Conservation (phyloP, 164 flowering plant genomes). For the Akebia trifoliata region DNA sequence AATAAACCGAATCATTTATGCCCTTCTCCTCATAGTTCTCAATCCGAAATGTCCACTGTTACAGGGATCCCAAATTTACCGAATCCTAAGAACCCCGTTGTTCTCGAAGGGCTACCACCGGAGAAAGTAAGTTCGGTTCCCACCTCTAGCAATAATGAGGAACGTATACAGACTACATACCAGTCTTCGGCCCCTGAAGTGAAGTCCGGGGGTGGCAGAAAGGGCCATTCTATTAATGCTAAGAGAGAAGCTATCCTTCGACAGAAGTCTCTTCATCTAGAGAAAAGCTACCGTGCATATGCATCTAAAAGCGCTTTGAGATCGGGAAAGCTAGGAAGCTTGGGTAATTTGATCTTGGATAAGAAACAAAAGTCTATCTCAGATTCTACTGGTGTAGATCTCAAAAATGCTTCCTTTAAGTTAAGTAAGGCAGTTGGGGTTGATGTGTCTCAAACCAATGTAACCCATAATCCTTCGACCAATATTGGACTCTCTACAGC, state of each 20-base stretch:
- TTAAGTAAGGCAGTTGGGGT: constrained; percentile 37
- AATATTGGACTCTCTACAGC: constrained; percentile 27
- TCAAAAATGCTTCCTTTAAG: constrained; percentile 47
- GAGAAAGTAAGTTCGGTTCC: constrained; percentile 40
- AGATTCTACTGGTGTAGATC: constrained; percentile 39
- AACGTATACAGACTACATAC: constrained; percentile 17
- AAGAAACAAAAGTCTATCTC: constrained; percentile 64
- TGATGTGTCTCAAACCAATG: constrained; percentile 34
- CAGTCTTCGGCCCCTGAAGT: constrained; percentile 40
- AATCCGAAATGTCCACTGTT: constrained; percentile 27
- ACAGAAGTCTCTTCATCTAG: constrained; percentile 71
- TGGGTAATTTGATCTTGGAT: constrained; percentile 59
- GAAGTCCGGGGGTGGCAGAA: constrained; percentile 44
- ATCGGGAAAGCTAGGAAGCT: constrained; percentile 50
- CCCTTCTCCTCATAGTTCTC: constrained; percentile 33
- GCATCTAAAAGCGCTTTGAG: constrained; percentile 65
- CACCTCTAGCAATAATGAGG: too few species aligned
- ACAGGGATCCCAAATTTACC: constrained; percentile 34
- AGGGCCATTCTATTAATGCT: constrained; percentile 37
- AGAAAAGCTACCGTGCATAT: constrained; percentile 56
- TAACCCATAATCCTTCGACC: constrained; percentile 28
- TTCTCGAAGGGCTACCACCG: constrained; percentile 25
- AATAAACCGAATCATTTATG: constrained; percentile 28
- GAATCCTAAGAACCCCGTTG: constrained; percentile 33
- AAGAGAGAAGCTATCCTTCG: constrained; percentile 69